These are phyloP conservation scores for Cordyceps militaris DNA, from an alignment of 2,329 filamentous ascomycete genomes.

Conservation along the genomic window DNA sequence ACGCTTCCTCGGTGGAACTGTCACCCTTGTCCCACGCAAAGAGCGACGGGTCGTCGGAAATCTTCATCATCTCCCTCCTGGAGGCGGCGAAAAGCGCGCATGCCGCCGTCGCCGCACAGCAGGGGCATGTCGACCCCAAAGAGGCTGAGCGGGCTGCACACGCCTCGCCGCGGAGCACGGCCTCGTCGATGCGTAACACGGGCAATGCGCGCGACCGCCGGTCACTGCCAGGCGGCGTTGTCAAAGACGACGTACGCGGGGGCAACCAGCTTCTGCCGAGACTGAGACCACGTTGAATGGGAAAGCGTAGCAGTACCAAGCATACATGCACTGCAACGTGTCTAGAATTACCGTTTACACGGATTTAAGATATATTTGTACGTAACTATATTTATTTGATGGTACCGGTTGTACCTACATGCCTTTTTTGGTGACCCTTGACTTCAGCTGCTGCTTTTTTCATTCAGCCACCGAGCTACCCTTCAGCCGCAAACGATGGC, in stretches of 20 bases:
- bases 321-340: conserved; percentile 22
- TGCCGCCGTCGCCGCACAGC: conserved; percentile 19
- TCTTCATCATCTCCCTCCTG: conserved; percentile 21
- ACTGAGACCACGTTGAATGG: conserved; percentile 16
- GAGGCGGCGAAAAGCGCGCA: conserved; percentile 15
- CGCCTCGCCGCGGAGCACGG: conserved; percentile 15
- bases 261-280: conserved; percentile 54
- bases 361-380: neutral
- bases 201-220: conserved; percentile 14
- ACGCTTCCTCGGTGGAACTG: neutral
- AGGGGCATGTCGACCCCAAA: conserved; percentile 22
- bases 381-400: neutral
- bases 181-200: neutral
- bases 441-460: neutral
- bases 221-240: conserved; percentile 20
- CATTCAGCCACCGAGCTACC: neutral
- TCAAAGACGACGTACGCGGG: conserved; percentile 25
- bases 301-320: conserved; percentile 25
- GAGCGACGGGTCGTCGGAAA: conserved; percentile 17
- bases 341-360: conserved; percentile 13
- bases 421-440: neutral
- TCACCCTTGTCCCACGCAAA: conserved; percentile 18
- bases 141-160: conserved; percentile 22
- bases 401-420: neutral
- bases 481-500: conserved; percentile 1